phyloP scores from a whole-genome alignment of 495 filamentous ascomycete genomes.

The Wilcoxina mikolae region DNA sequence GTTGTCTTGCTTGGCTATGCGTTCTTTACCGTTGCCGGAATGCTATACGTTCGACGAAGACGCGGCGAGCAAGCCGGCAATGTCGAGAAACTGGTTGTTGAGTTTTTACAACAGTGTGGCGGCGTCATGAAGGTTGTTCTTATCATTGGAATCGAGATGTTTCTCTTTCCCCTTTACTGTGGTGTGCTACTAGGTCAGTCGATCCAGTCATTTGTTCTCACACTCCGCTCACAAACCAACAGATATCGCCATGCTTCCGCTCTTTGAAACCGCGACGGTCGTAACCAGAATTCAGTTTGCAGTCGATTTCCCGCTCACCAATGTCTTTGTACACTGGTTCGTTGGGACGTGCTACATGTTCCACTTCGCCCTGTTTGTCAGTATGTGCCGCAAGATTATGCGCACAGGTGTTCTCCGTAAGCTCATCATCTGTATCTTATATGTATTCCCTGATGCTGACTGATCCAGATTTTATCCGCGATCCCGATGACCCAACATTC shows the following conservation, averaged over 20 bases:
- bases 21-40: constrained; percentile 55
- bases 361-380: constrained; percentile 95
- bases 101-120: constrained; percentile 77
- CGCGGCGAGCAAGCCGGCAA: constrained; percentile 47
- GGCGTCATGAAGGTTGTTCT: constrained; percentile 96
- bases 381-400: constrained; percentile 98
- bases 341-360: constrained; percentile 99
- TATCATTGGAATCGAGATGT: constrained; percentile 99
- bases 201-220: background rate
- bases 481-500: constrained; percentile 96
- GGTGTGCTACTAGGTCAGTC: constrained; percentile 53
- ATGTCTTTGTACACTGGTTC: constrained; percentile 96
- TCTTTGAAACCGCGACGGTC: constrained; percentile 68
- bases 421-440: constrained; percentile 24
- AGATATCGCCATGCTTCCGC: constrained; percentile 73
- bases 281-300: constrained; percentile 63
- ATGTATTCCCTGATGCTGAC: constrained; percentile 22
- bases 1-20: constrained; percentile 71
- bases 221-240: background rate
- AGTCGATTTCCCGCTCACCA: constrained; percentile 59
- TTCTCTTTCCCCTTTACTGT: constrained; percentile 90
- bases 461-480: constrained; percentile 74
- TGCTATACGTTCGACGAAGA: constrained; percentile 58
- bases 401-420: constrained; percentile 78
- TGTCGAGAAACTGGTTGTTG: constrained; percentile 64